Conservation (phyloP, 1,284 basidiomycete genomes). For the Marasmius sp. region DNA sequence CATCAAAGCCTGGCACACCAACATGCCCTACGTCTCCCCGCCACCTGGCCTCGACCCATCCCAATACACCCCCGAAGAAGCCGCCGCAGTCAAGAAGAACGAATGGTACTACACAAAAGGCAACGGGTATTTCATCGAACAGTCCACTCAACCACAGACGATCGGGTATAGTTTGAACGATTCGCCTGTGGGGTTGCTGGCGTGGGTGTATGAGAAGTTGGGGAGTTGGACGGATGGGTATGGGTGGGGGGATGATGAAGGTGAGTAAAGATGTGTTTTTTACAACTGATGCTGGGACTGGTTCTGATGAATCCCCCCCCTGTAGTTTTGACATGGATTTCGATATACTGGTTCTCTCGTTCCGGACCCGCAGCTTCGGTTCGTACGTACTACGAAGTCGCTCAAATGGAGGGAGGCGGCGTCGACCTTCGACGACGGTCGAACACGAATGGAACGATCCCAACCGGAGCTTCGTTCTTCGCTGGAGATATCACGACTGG, state of each 20-base stretch:
- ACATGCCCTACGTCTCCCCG: slow-evolving; percentile 22
- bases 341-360: slow-evolving; percentile 39
- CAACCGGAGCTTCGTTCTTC: slow-evolving; percentile 32
- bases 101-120: slow-evolving; percentile 22
- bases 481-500: slow-evolving; percentile 22
- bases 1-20: slow-evolving; percentile 40
- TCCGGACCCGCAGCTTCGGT: slow-evolving; percentile 36
- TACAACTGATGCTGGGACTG: slow-evolving; percentile 6
- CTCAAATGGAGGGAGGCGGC: background rate
- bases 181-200: slow-evolving; percentile 43
- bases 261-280: slow-evolving; percentile 27
- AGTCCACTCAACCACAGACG: slow-evolving; percentile 37
- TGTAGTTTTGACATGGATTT: slow-evolving; percentile 39
- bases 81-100: slow-evolving; percentile 18
- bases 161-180: slow-evolving; percentile 40
- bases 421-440: background rate
- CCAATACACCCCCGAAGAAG: slow-evolving; percentile 20
- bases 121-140: slow-evolving; percentile 27
- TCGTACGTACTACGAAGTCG: slow-evolving; percentile 38
- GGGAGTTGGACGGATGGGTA: slow-evolving; percentile 43
- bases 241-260: slow-evolving; percentile 34
- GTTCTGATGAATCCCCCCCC: background rate
- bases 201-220: slow-evolving; percentile 25
- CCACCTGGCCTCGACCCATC: background rate
- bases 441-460: slow-evolving; percentile 21